Percentiles rank a stretch among this genome's conserved stretches.
phyloP scores from a whole-genome alignment of 345 rosid genomes.

The Eucalyptus curtisii region DNA sequence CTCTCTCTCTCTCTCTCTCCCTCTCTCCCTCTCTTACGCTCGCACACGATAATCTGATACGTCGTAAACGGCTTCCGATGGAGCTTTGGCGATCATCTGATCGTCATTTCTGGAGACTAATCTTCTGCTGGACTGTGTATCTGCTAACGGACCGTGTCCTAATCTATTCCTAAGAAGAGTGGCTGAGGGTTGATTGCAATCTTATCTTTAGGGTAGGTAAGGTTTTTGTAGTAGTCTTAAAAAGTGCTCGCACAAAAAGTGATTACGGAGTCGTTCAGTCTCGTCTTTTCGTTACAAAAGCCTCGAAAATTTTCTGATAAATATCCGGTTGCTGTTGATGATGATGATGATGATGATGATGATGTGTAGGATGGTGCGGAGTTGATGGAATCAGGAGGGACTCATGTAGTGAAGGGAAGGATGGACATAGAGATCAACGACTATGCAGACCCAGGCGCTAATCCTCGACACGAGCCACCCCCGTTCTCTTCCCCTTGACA shows the following conservation, averaged over 20 bases:
- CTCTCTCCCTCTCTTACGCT: not conserved
- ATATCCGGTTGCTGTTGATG: not conserved
- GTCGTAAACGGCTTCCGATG: not conserved
- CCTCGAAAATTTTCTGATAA: not conserved
- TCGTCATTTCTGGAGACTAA: not conserved
- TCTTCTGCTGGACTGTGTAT: not conserved
- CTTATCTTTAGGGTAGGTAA: not conserved
- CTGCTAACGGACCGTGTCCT: not conserved
- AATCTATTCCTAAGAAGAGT: not conserved
- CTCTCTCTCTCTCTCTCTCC: not conserved
- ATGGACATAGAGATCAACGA: conserved; percentile 41
- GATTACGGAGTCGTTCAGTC: not conserved
- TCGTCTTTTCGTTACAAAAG: not conserved
- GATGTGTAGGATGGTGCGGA: conserved; percentile 5
- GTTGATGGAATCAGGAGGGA: not conserved
- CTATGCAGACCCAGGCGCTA: conserved; percentile 67
- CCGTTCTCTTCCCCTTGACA: conserved; percentile 28
- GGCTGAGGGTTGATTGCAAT: not conserved
- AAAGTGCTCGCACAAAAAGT: not conserved
- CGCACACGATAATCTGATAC: not conserved
- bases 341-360: not conserved
- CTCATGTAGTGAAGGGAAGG: conserved; percentile 13
- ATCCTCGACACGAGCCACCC: conserved; percentile 36
- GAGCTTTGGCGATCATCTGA: not conserved
- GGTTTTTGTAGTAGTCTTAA: not conserved